Conservation (phyloP, 2,329 filamentous ascomycete genomes). For the Fusarium sp. region DNA sequence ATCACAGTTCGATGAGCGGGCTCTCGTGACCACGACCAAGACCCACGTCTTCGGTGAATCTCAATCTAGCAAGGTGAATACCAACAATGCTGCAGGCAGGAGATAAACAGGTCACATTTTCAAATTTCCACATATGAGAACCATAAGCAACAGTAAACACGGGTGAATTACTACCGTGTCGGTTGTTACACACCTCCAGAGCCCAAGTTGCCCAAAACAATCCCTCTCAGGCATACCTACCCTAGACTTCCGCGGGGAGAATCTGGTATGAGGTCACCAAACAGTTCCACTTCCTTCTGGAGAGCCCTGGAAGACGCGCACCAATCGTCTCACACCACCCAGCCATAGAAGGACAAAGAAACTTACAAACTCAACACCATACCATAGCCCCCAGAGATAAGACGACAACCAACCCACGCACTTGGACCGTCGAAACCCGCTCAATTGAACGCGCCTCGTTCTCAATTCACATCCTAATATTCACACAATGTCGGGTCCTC, state of each 20-base stretch:
- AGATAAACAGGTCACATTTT: neutral
- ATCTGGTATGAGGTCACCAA: conserved; percentile 26
- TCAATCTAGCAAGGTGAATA: neutral
- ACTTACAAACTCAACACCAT: conserved; percentile 22
- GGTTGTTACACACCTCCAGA: neutral
- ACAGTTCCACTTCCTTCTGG: conserved; percentile 34
- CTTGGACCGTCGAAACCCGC: neutral
- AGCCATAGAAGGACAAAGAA: conserved; percentile 24
- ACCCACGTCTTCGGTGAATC: conserved; percentile 17
- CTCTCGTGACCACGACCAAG: neutral
- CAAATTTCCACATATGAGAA: neutral
- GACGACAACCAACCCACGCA: neutral
- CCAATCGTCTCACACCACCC: conserved; percentile 39
- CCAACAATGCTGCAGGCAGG: neutral
- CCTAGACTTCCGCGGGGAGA: conserved; percentile 16
- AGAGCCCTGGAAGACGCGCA: conserved; percentile 27
- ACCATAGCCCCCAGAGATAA: conserved; percentile 1
- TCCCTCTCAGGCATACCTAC: neutral
- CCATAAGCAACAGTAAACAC: neutral
- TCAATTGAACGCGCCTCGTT: neutral
- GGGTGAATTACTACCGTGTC: neutral
- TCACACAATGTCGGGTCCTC: conserved; percentile 46
- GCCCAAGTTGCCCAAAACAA: neutral
- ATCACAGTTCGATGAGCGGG: neutral
- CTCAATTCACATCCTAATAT: neutral